Evolutionary conservation across 768 basidiomycete species (phyloP), one percentile per base, ranked within the genome.

Genomic region (Dioszegia crocea): DNA sequence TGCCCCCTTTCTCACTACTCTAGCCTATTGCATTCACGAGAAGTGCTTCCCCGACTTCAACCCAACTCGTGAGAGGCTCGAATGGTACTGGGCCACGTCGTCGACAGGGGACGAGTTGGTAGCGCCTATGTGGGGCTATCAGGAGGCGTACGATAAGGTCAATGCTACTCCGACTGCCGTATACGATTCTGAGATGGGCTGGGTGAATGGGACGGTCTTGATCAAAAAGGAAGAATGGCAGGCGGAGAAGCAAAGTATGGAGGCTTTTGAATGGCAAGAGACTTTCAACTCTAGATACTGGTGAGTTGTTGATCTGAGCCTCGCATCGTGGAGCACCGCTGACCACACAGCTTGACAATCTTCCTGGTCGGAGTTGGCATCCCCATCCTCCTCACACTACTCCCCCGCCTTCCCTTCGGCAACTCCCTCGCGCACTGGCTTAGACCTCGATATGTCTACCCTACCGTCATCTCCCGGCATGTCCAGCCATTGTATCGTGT

Each of bases 231-330:
- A 29, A 9, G 11, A 16, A 4, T 53, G 51, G 51, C 51, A 53
- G 51, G 51, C 51, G 41, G 54, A 56, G 54, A 46, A 56, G 41
- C 44, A 56, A 14, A 56, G 44, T 41, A 56, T 44, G 43, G 54
- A 56, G 54, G 23, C 17, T 6, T 45, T 46, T 31, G 54, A 44
- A 26, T 19, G 21, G 23, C 29, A 33, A 30, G 54, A 56, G 38
- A 33, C 19, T 17, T 14, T 44, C 16, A 30, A 56, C 27, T 45
- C 54, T n/a, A 44, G 54, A 46, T 56, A 56, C 41, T 26, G 27
- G 54, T 45, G 24, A 56, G 54, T 36, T 14, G n/a, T n/a, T n/a
- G n/a, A n/a, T n/a, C n/a, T n/a, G n/a, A 4, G 19, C 33, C 11
- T 17, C 4, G 39, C 39, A 16, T 30, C 23, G 24, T 19, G 11